Evolutionary conservation across 179 eudicot genomes (phyloP), one percentile per base, ranked within the genome.

Genomic region (Heliamphora pulchella): DNA sequence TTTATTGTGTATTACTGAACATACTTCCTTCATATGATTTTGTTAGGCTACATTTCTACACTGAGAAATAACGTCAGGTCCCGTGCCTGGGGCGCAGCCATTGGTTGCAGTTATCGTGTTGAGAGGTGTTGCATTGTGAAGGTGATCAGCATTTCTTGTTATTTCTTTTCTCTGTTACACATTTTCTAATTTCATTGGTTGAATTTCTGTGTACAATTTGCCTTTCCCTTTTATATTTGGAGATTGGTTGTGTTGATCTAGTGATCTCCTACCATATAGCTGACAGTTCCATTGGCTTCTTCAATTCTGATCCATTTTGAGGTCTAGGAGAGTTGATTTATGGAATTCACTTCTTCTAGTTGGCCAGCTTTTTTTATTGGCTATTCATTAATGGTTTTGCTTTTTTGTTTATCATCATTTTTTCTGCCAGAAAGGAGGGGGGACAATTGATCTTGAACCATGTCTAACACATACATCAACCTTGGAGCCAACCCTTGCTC

Each of bases 41-140:
- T 18, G 74, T 47, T 79, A 96, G 99, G 97, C 81, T 96, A 94
- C 79, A 88, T 88, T 79, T 96, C 99, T 78, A 87, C 98, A 67
- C 81, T 96, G 86, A 85, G 99, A 80, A 96, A 96, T 83, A 96
- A 94, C 81, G 98, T 96, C 44, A 90, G 99, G n/a, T 96, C 99
- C 59, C 99, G 99, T 88, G 96, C 99, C n/a, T 96, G 99, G 99
- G 98, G 99, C 72, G 96, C 99, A 82, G 94, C 92, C 39, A 89
- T 96, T 81, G 98, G 96, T 77, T 96, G 99, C 85, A 96, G 99
- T 86, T 94, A 89, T 81, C 93, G 91, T 57, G 96, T 96, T 80
- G 99, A 94, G 79, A 82, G 92, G 46, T 96, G 99, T 86, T 89
- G 93, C 90, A 89, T 96, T 80, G 85, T 96, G 83, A 96, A 96